phyloP scores from a whole-genome alignment of 139 green algal genomes.

The Pseudopediastrum boryanum region DNA sequence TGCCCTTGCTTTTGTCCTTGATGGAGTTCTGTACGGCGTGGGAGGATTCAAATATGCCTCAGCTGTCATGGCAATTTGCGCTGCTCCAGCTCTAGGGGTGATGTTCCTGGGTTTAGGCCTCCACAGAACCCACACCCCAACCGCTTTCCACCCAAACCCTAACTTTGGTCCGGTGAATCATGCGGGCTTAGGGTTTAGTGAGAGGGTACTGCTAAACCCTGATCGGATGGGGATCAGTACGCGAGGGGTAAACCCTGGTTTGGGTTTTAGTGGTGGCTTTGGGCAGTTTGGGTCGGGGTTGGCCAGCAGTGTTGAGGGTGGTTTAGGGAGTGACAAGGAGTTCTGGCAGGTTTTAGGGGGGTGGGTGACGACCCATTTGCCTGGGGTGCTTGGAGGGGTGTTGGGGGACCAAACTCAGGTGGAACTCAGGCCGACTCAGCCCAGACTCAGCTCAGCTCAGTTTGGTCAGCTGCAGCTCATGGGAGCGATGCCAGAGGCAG shows the following conservation, averaged over 20 bases:
- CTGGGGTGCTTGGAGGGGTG: too few species aligned
- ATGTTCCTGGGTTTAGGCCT: slow-evolving; percentile 10
- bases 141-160: neutral
- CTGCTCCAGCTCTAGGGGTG: slow-evolving; percentile 1
- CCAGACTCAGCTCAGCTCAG: neutral
- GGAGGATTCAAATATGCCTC: slow-evolving; percentile 48
- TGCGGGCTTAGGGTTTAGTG: too few species aligned
- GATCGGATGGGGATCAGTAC: neutral
- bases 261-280: neutral
- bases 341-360: too few species aligned
- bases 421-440: too few species aligned
- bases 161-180: neutral
- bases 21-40: slow-evolving; percentile 80
- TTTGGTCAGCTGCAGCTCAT: neutral
- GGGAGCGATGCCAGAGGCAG: neutral
- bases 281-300: too few species aligned
- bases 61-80: slow-evolving; percentile 26
- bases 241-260: neutral
- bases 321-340: too few species aligned
- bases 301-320: too few species aligned
- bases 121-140: neutral
- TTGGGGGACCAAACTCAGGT: too few species aligned
- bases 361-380: too few species aligned
- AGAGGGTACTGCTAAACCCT: neutral
- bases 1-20: slow-evolving; percentile 73